These are phyloP conservation scores for Termitomyces sp. DNA, from an alignment of 768 basidiomycete species.

Conservation along the genomic window DNA sequence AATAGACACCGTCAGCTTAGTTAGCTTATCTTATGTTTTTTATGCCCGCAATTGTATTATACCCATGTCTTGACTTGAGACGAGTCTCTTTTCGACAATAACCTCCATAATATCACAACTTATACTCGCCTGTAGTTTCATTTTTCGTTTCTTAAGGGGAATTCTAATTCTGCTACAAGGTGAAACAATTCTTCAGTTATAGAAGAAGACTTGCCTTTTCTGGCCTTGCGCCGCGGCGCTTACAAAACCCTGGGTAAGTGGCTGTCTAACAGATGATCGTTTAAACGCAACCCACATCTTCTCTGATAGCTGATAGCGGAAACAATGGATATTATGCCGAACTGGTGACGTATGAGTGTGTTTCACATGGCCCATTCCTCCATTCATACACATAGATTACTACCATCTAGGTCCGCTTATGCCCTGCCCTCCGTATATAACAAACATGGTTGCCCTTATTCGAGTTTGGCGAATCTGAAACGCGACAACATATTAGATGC, in stretches of 20 bases:
- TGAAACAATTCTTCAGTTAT: neutral
- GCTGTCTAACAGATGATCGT: neutral
- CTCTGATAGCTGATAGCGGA: neutral
- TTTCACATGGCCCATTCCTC: too few relatives aligned
- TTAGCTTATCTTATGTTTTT: neutral
- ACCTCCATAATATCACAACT: neutral
- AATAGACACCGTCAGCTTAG: neutral
- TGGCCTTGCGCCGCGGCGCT: conserved; percentile 1
- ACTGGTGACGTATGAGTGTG: neutral
- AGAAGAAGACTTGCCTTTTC: conserved; percentile 1
- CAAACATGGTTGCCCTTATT: conserved; percentile 8
- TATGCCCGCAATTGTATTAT: neutral
- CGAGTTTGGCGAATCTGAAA: neutral
- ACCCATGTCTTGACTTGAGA: neutral
- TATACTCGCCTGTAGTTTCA: neutral
- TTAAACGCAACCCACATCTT: too few relatives aligned
- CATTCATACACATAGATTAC: too few relatives aligned
- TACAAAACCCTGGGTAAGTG: neutral
- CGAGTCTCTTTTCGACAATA: neutral
- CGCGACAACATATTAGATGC: neutral
- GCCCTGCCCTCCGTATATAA: neutral
- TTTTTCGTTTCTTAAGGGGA: neutral
- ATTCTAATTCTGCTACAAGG: neutral
- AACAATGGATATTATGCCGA: too few relatives aligned
- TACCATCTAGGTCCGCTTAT: neutral